Percentiles rank a stretch among this genome's conserved stretches.
Conservation (phyloP, 352 stramenopile species). For the Poterioochromonas sp. region DNA sequence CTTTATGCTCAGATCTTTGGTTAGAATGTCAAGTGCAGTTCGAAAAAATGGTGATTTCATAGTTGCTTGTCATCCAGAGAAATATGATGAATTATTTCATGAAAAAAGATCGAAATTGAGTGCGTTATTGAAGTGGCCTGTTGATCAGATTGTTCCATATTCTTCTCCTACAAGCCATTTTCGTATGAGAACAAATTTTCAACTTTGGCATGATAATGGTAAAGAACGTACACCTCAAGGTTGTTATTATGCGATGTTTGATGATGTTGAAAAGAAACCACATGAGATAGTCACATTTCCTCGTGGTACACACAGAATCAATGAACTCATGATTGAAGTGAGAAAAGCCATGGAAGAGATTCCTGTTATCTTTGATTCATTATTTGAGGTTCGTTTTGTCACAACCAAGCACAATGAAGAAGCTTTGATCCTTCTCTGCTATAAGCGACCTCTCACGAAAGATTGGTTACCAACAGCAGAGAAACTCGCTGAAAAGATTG, state of each 20-base stretch:
- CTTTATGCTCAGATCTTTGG: too few species aligned
- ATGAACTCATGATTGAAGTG: background rate
- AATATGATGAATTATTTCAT: constrained; percentile 4
- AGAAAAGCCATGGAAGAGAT: background rate
- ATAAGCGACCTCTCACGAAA: background rate
- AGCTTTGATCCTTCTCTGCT: background rate
- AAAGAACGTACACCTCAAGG: background rate
- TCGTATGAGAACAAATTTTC: constrained; percentile 2
- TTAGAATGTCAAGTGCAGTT: background rate
- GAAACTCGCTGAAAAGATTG: background rate
- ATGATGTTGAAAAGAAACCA: constrained; percentile 1
- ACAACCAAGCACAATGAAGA: background rate
- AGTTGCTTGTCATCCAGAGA: background rate
- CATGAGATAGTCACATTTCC: background rate
- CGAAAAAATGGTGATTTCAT: background rate
- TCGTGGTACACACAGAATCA: background rate
- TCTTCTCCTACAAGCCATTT: background rate
- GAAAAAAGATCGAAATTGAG: background rate
- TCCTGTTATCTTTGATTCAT: background rate
- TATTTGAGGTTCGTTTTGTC: constrained; percentile 21
- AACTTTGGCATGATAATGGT: constrained; percentile 8
- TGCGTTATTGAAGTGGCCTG: background rate
- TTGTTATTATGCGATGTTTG: constrained; percentile 8
- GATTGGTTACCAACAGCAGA: background rate
- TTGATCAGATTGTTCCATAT: background rate